Evolutionary conservation across 768 basidiomycete genomes (phyloP), one percentile per base, ranked within the genome.

Genomic region (Rhizopogon roseolus): DNA sequence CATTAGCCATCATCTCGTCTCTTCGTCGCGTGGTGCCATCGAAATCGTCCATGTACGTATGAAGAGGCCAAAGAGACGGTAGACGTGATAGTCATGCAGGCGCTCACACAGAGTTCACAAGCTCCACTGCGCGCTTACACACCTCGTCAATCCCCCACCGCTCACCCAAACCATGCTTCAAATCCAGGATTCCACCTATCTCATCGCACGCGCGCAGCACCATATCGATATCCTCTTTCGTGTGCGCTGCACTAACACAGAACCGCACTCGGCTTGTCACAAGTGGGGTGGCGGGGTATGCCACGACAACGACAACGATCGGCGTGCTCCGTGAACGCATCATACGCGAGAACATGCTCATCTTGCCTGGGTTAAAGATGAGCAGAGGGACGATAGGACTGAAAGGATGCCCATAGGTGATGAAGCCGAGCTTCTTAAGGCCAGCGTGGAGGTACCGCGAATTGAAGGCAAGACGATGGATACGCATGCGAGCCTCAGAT

Each of bases 171-270:
- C 85, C 86, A 66, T 94, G 88, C 73, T 97, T 98, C 71, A 98
- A 72, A 71, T 96, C 94, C 58, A 99, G 73, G 25, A 90, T 66
- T 63, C 90, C 87, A 27, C 97, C 97, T 57, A 98, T 76, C 70
- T 97, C 95, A 68, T 97, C 93, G 62, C 88, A 92, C 6, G 96
- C 95, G 40, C 79, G 73, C 46, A 98, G 76, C 32, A 98, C 73
- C 13, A 75, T 73, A 72, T 99, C 97, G 55, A 98, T 84, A 63
- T 99, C 97, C 61, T 93, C 89, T 75, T 99, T 99, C 53, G 95
- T 98, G 76, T 99, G 97, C 48, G 93, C 76, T 11, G 96, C 90
- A 54, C 90, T 93, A n/a, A 98, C 80, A 66, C 97, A 98, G 78
- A 98, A 96, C 62, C 97, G 79, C 50, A 94, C 92, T 32, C 97